Evolutionary conservation across 352 stramenopile species (phyloP), one percentile per base, ranked within the genome.

Genomic region (Globisporangium paddicum): DNA sequence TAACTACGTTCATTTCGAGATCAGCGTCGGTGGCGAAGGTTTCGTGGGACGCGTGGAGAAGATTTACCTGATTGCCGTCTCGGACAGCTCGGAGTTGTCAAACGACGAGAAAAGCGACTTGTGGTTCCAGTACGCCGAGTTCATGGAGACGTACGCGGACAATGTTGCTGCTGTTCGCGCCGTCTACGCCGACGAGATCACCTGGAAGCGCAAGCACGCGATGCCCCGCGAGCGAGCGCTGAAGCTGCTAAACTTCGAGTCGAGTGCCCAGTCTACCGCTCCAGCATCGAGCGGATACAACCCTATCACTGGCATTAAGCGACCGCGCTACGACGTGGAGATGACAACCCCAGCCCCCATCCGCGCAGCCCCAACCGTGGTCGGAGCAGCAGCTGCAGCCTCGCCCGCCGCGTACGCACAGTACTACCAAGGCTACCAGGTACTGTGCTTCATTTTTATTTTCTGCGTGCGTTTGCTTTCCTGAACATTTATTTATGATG

Each of bases 401-500:
- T 48, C 61, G 6, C 49, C 67, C 1, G 56, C 64, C 5, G 63
- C 71, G 47, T 82, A 82, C 54, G 66, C 68, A 8, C 68, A 79
- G 50, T 91, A 90, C 66, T 89, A 89, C 63, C 79, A 89, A 72
- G 73, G 76, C 73, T 89, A 89, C 46, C 82, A 89, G 80, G 82
- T 91, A 91, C 72, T 50, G 66, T 47, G 28, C 26, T 35, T 28
- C 52, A 58, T 68, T 57, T 66, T 68, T 49, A 56, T 35, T 41
- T 47, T 55, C 35, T 46, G 21, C 55, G 63, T 56, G 26, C 51
- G 32, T 32, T 6, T 32, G 28, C 19, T 30, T 34, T 59, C 25
- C 37, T 52, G 50, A 37, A 9, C 42, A 50, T 64, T n/a, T 62
- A 54, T 62, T 62, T 46, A 62, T 48, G 23, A 41, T 62, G 45